Base-by-base conservation (phyloP, 83 land plant genomes). In the Thuja plicata region DNA sequence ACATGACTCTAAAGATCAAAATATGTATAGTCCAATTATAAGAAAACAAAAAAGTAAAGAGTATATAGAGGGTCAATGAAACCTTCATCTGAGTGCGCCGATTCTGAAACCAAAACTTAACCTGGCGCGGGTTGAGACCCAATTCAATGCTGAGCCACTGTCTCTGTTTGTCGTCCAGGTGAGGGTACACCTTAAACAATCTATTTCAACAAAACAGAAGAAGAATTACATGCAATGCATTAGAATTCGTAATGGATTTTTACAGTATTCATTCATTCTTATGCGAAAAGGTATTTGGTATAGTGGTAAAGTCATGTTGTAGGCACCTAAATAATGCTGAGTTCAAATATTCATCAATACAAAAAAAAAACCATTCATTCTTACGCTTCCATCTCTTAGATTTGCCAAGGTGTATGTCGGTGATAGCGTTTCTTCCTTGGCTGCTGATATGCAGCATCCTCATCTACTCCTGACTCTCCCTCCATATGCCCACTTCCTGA, bases 51-150 rank as follows among this genome's bases (percentile, higher is more conserved):
- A 10, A 1, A 11, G 2, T 54, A 12, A 38, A 38, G 40, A 38
- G 57, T 12, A 15, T 54, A 11, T 11, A 10, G 16, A 10, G 16
- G 55, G 15, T 11, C 15, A 52, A 7, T 55, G 16, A 13, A 55
- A 55, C 62, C 19, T 55, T 55, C 62, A 55, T 55, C 17, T 55
- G 62, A 55, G 62, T 55, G 19, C 62, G 88, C 52, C 93, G 89
- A 37, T 95, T 95, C 85, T 96, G 96, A 88, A 94, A 94, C 97
- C 97, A 96, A 89, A 96, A 96, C 55, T 96, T 96, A 90, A 94
- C 96, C 87, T 94, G 95, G 27, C 97, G 82, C 2, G 97, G 96
- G 74, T 94, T 95, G 40, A 94, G 90, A 0, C 90, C 92, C 88
- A 96, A 89, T 62, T 95, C 96, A 50, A 95, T 87, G 87, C 96